Conservation (phyloP, 805 yeast species). For the Ogataea trehalophila region DNA sequence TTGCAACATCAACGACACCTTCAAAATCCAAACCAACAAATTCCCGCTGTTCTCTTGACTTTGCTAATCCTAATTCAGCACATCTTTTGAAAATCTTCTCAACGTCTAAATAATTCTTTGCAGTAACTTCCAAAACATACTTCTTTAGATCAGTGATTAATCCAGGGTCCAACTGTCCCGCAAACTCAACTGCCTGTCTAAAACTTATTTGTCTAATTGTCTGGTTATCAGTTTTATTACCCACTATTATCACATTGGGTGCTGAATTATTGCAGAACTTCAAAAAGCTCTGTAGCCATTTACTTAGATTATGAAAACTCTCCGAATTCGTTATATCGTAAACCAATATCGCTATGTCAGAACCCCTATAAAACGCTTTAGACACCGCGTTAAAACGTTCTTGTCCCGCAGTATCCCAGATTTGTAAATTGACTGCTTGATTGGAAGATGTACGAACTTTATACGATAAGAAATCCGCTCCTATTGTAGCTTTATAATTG, state of each 20-base stretch:
- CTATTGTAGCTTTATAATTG: conserved; percentile 55
- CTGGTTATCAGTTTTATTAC: conserved; percentile 44
- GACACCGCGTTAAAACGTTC: conserved; percentile 73
- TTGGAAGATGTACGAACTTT: conserved; percentile 18
- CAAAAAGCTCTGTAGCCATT: conserved; percentile 45
- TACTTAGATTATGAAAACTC: conserved; percentile 39
- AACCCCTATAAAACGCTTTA: conserved; percentile 54
- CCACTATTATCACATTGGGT: conserved; percentile 49
- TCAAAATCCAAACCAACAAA: conserved; percentile 22
- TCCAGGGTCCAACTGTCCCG: conserved; percentile 16
- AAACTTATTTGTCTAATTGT: conserved; percentile 24
- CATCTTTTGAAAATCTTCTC: conserved; percentile 24
- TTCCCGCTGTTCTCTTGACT: conserved; percentile 12
- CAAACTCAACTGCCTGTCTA: conserved; percentile 30
- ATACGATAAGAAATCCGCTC: conserved; percentile 53
- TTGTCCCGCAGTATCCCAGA: conserved; percentile 96
- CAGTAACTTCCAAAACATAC: conserved; percentile 27
- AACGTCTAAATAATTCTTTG: conserved; percentile 24
- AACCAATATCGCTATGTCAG: conserved; percentile 50
- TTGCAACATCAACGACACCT: conserved; percentile 19
- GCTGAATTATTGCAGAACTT: conserved; percentile 42
- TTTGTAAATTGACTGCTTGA: conserved; percentile 41
- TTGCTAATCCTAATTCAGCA: conserved; percentile 21
- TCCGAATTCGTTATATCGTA: conserved; percentile 52
- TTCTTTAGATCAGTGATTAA: conserved; percentile 20